Evolutionary conservation across 805 yeast genomes (phyloP).

Genomic region (Teunomyces gatunensis): DNA sequence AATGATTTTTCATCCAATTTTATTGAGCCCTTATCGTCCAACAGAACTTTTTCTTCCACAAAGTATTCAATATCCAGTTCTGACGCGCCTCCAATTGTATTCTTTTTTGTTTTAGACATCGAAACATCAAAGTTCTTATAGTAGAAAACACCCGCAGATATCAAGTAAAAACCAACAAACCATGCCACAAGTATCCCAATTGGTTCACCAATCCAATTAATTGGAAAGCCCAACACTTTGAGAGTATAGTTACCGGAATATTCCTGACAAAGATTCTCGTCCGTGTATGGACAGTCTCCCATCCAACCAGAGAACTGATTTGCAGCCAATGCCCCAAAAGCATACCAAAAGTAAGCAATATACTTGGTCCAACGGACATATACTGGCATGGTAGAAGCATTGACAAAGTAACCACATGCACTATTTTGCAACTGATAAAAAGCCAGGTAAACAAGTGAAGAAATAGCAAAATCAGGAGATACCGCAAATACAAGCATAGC

Average conservation of each 20-base stretch:
- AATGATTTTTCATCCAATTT: neutral
- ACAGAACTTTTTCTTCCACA: conserved; percentile 5
- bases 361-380: conserved; percentile 85
- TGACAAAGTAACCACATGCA: conserved; percentile 80
- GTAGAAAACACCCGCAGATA: conserved; percentile 12
- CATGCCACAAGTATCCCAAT: conserved; percentile 20
- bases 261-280: conserved; percentile 16
- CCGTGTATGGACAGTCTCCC: conserved; percentile 51
- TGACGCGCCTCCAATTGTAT: conserved; percentile 18
- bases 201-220: conserved; percentile 20
- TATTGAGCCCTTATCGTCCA: neutral
- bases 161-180: conserved; percentile 17
- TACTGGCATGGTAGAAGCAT: conserved; percentile 71
- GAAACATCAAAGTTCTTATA: conserved; percentile 20
- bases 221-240: conserved; percentile 19
- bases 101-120: conserved; percentile 20
- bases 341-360: conserved; percentile 74
- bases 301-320: conserved; percentile 62
- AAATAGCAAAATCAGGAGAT: conserved; percentile 58
- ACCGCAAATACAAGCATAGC: conserved; percentile 55
- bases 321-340: conserved; percentile 64
- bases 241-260: conserved; percentile 22
- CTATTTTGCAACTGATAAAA: conserved; percentile 69
- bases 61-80: conserved; percentile 9
- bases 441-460: conserved; percentile 58